phyloP scores from a whole-genome alignment of 495 filamentous ascomycete species.

The Chaetomium cochliodes region DNA sequence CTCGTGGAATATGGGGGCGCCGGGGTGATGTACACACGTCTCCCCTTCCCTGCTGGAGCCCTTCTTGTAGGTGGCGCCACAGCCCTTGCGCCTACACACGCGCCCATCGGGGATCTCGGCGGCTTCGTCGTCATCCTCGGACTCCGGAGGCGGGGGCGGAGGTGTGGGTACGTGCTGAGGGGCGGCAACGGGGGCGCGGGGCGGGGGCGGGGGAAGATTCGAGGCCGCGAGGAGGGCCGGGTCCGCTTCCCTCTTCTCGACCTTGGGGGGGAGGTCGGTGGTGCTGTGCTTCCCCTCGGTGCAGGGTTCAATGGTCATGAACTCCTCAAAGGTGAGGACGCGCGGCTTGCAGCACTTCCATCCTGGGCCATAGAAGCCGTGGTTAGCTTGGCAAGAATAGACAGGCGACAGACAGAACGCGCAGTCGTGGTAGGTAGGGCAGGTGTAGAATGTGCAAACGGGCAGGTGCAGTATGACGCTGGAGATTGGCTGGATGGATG shows the following conservation, averaged over 20 bases:
- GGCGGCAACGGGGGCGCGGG: constrained; percentile 50
- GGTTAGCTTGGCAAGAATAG: constrained; percentile 21
- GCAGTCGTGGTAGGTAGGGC: not conserved
- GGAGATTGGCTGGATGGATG: not conserved
- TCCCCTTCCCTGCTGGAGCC: constrained; percentile 64
- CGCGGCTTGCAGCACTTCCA: constrained; percentile 99
- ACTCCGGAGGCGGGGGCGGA: constrained; percentile 68
- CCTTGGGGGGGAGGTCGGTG: constrained; percentile 62
- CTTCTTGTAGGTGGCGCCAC: constrained; percentile 62
- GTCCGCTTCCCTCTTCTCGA: constrained; percentile 52
- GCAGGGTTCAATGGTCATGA: constrained; percentile 90
- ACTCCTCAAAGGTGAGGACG: constrained; percentile 98
- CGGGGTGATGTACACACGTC: constrained; percentile 82
- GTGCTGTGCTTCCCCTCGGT: constrained; percentile 91
- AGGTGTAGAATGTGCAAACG: too few species aligned
- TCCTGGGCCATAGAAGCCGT: constrained; percentile 51
- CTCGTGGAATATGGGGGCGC: constrained; percentile 89
- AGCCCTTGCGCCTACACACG: constrained; percentile 74
- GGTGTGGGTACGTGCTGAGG: constrained; percentile 57
- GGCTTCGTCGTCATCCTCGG: constrained; percentile 81
- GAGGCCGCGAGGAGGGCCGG: constrained; percentile 36
- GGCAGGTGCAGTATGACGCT: constrained; percentile 1
- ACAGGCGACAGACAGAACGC: not conserved
- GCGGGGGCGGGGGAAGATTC: constrained; percentile 46
- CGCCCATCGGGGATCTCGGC: constrained; percentile 68